These are phyloP conservation scores for Durotheca rogersii DNA, from an alignment of 495 filamentous ascomycete genomes.

Conservation along the genomic window DNA sequence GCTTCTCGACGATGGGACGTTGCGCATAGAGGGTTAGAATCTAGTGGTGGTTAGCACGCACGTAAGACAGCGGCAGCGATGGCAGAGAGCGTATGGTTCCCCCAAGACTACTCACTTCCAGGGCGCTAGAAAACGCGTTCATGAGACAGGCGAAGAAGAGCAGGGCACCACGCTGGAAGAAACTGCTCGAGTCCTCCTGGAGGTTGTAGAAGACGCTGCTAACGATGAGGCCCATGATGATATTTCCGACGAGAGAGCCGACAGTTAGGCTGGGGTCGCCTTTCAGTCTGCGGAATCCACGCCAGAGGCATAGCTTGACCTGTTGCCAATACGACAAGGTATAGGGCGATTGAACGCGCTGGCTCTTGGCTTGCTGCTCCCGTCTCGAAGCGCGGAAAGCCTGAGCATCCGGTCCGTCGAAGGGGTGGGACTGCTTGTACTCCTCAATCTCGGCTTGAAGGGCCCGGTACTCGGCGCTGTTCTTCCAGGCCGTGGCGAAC, in stretches of 20 bases:
- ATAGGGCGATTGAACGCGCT: slow-evolving; percentile 68
- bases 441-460: slow-evolving; percentile 70
- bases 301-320: slow-evolving; percentile 67
- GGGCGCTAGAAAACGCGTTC: slow-evolving; percentile 76
- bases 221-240: slow-evolving; percentile 73
- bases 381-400: slow-evolving; percentile 67
- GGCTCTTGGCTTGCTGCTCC: slow-evolving; percentile 64
- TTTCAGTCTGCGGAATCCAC: slow-evolving; percentile 68
- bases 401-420: slow-evolving; percentile 63
- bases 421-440: slow-evolving; percentile 62
- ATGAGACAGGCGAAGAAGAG: slow-evolving; percentile 87
- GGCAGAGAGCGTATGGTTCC: too few relatives aligned
- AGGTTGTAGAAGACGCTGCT: slow-evolving; percentile 82
- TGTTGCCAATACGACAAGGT: slow-evolving; percentile 74
- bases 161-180: slow-evolving; percentile 77
- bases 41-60: too few relatives aligned
- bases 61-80: too few relatives aligned
- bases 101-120: slow-evolving; percentile 58
- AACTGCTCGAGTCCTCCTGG: slow-evolving; percentile 59
- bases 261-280: slow-evolving; percentile 74
- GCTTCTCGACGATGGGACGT: slow-evolving; percentile 91
- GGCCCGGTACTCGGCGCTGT: slow-evolving; percentile 63
- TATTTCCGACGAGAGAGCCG: slow-evolving; percentile 70
- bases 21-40: slow-evolving; percentile 83
- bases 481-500: slow-evolving; percentile 72